Evolutionary conservation across 2,329 filamentous ascomycete species (phyloP), one percentile per base, ranked within the genome.

Genomic region (Escovopsis sp.): DNA sequence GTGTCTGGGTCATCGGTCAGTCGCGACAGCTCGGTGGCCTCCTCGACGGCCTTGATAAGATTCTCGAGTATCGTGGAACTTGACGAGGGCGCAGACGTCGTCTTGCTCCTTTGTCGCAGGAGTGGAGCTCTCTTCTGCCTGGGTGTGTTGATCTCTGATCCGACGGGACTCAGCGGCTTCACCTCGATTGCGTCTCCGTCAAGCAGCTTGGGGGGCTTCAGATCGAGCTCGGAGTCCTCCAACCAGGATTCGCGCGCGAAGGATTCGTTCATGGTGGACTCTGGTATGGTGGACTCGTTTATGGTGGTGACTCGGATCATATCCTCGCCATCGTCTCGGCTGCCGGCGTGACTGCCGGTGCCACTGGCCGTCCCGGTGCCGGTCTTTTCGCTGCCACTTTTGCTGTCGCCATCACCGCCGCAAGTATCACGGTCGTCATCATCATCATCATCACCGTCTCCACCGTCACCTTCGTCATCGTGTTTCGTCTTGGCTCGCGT

Each of bases 1-100:
- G 63, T 59, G 15, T 62, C 60, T 1, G 53, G 39, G 6, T 68
- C 59, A 45, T 67, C 61, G 12, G 55, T 50, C 4, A 56, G 55
- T 10, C 49, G 52, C 8, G 52, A 53, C 12, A 53, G 18, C 11
- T 52, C 48, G 12, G 53, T 50, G 9, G 48, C 40, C n/a, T 55
- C 52, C 33, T 48, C 45, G 15, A 50, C 48, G 26, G 54, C 53
- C 37, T 59, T 57, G 40, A 56, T 59, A 9, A 48, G 46, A 10
- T 30, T 30, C 6, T 55, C 52, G 6, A 54, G 53, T 19, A 51
- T 51, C 10, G 48, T 47, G 18, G 34, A 36, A 10, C 43, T 42
- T 18, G 45, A 46, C 10, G 49, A 49, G 8, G 57, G 50, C 33
- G 40, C 49, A 32, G 56, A 52, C 2, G 49, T 47, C 15, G 55